Percentiles rank a stretch among this genome's conserved stretches.
Evolutionary conservation across 2,329 filamentous ascomycete genomes (phyloP).

Genomic region (Verticillium dahliae): DNA sequence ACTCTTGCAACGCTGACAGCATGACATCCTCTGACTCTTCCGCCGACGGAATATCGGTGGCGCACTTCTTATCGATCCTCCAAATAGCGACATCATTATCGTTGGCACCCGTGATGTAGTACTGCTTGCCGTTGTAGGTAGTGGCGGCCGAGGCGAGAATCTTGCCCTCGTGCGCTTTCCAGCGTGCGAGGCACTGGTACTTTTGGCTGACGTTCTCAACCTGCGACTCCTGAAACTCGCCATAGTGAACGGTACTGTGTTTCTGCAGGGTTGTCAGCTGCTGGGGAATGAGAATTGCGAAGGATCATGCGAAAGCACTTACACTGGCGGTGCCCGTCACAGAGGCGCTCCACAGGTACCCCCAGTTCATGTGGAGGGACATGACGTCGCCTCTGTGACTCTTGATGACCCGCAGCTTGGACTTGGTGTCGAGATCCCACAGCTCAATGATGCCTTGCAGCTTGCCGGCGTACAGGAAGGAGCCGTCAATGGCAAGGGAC

Average conservation of each 20-base stretch:
- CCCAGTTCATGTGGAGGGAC: constrained; percentile 78
- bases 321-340: constrained; percentile 83
- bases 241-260: constrained; percentile 61
- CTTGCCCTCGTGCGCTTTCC: constrained; percentile 80
- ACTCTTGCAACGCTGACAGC: constrained; percentile 70
- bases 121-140: constrained; percentile 61
- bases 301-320: constrained; percentile 21
- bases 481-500: constrained; percentile 79
- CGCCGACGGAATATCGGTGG: constrained; percentile 15
- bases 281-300: neutral
- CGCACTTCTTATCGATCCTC: constrained; percentile 49
- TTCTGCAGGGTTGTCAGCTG: constrained; percentile 34
- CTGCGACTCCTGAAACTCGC: constrained; percentile 41
- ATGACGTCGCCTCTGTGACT: constrained; percentile 77
- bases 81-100: constrained; percentile 86
- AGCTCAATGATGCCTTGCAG: constrained; percentile 84
- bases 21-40: constrained; percentile 46
- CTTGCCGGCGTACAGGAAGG: constrained; percentile 87
- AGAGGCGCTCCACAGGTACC: constrained; percentile 81
- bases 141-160: constrained; percentile 79
- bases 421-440: constrained; percentile 93
- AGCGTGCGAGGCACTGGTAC: constrained; percentile 71
- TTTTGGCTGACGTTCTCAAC: constrained; percentile 62
- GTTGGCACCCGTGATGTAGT: constrained; percentile 92
- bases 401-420: constrained; percentile 81